These are phyloP conservation scores for Trichoderma koningiopsis DNA, from an alignment of 2,329 filamentous ascomycete genomes.

Conservation along the genomic window DNA sequence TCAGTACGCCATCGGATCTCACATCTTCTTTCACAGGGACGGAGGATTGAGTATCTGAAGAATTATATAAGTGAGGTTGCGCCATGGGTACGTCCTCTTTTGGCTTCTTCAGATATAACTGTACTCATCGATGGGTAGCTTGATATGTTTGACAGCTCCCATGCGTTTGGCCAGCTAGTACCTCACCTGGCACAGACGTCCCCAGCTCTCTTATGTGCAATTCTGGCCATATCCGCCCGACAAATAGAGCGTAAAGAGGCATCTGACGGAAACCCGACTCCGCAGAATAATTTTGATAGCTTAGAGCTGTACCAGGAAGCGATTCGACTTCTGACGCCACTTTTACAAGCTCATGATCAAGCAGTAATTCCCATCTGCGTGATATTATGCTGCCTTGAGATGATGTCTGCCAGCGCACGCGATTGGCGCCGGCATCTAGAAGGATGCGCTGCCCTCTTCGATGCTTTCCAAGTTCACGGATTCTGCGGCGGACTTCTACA, in stretches of 20 bases:
- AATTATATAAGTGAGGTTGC: conserved; percentile 14
- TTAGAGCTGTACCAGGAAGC: conserved; percentile 15
- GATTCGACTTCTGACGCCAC: conserved; percentile 10
- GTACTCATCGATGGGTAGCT: background rate
- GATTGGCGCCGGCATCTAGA: conserved; percentile 14
- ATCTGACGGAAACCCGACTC: background rate
- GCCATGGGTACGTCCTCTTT: background rate
- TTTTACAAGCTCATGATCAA: conserved; percentile 14
- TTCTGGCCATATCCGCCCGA: background rate
- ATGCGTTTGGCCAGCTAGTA: conserved; percentile 9
- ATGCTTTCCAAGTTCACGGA: conserved; percentile 11
- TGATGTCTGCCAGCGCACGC: conserved; percentile 20
- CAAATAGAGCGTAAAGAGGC: conserved; percentile 8
- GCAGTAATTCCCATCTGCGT: conserved; percentile 16
- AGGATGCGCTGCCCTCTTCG: conserved; percentile 13
- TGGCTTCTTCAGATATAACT: background rate
- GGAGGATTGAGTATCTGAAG: conserved; percentile 9
- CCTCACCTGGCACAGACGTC: conserved; percentile 11
- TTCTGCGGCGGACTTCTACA: conserved; percentile 11
- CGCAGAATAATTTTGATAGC: conserved; percentile 14
- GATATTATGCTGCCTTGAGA: conserved; percentile 17
- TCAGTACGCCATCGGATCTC: background rate
- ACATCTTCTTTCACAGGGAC: conserved; percentile 4
- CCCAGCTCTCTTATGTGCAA: conserved; percentile 10
- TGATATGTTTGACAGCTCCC: conserved; percentile 17